Evolutionary conservation across 768 basidiomycete species (phyloP), one percentile per base, ranked within the genome.

Genomic region (Royoungia palumana): DNA sequence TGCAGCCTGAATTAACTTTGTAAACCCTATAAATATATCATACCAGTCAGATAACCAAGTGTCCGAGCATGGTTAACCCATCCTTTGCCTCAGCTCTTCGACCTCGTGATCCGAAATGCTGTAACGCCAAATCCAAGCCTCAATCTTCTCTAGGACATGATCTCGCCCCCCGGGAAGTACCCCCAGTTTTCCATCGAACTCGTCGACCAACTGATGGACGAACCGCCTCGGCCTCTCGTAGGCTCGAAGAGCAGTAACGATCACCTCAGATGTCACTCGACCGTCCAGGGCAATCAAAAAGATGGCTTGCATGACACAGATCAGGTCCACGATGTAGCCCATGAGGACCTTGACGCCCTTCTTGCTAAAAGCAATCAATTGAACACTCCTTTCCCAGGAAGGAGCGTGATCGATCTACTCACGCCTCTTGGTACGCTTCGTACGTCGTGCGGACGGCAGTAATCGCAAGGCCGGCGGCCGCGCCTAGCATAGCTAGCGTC

Each of bases 281-380:
- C 19, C 9, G 11, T 37, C 34, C 1, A 38, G 14, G 1, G 45
- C 34, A 14, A 58, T 5, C 35, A 53, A 20, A 25, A 44, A 57
- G 17, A 54, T 7, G 12, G 21, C 30, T 22, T 58, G 56, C 56
- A 57, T 58, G 47, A 54, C 38, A 22, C 46, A 57, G 17, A 54
- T 44, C 24, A 57, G n/a, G 41, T 54, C 41, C 3, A 58, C 39
- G 21, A 54, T 49, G 37, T 46, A 57, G 21, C 27, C 44, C 44
- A 57, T 57, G 24, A 57, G 24, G n/a, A 54, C 17, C 13, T 46
- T 57, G 17, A 46, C 56, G 17, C 46, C 44, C 21, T 27, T 46
- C 37, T 46, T 44, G 7, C 56, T 40, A 5, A 28, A 28, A 28
- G 5, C 28, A 28, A 28, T 28, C 3, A 2, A 12, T 12, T 28